Base-by-base conservation (phyloP, 2,329 filamentous ascomycete species). In the Amesomyces nigricolor region DNA sequence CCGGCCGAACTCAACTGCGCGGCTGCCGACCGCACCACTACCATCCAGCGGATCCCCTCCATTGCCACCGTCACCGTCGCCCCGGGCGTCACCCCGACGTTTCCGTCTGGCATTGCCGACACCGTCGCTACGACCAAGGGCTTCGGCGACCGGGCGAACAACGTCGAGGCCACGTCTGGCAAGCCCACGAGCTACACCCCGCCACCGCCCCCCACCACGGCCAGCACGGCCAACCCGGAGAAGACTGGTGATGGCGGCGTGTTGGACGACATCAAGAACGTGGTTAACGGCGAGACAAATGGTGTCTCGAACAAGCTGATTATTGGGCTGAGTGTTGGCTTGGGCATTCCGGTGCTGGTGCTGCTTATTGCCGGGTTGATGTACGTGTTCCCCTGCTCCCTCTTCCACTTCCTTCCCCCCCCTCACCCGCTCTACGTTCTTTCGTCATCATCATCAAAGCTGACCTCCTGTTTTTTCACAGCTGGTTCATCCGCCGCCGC, bases 1-100 rank as follows among this genome's bases (percentile, higher is more conserved):
- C 14, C 72, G 73, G 0, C 62, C 69, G 0, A 73, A 71, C 0
- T 73, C 32, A 74, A 78, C 60, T 83, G 80, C 57, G 80, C 81
- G 0, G 72, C 65, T 0, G 78, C 77, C 0, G 67, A 76, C 13
- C 79, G 80, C 61, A 72, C 65, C 13, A 76, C 78, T 0, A 68
- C 68, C 1, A 71, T 71, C 14, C 67, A 66, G 2, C 69, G 67
- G 0, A 70, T 65, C 0, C 75, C 70, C 0, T 66, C 65, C 14
- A 78, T 75, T 0, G 61, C 73, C 1, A 67, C 72, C 1, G 73
- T 75, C 0, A 63, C 72, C 1, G 66, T 79, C 3, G 63, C 71
- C 0, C 67, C 70, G 0, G 74, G 76, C 0, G 64, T 62, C 0
- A 58, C 66, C 0, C 66, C 73, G 0, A 72, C 70, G 0, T 79